These are phyloP conservation scores for Aspergillus tanneri DNA, from an alignment of 2,329 filamentous ascomycete species.

Conservation along the genomic window DNA sequence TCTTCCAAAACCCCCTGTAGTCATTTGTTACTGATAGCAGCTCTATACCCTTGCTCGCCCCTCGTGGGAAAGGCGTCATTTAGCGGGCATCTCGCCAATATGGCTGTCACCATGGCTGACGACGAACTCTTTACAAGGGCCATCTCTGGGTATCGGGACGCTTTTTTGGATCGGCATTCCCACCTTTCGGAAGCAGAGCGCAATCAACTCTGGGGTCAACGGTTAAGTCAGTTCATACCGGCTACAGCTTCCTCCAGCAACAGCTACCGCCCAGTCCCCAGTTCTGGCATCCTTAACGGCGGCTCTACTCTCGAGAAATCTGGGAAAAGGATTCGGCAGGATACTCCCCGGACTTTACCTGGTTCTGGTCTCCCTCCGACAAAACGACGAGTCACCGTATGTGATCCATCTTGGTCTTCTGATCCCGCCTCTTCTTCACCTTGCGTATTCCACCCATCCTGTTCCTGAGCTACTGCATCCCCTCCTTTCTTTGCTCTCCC, in stretches of 20 bases:
- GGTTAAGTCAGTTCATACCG: conserved; percentile 41
- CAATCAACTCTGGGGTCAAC: conserved; percentile 42
- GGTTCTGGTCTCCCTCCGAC: conserved; percentile 40
- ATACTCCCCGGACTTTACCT: conserved; percentile 41
- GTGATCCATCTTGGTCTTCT: conserved; percentile 44
- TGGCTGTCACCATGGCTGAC: conserved; percentile 38
- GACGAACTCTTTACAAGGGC: conserved; percentile 43
- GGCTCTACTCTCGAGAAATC: conserved; percentile 32
- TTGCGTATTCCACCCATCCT: conserved; percentile 26
- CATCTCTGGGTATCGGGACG: conserved; percentile 43
- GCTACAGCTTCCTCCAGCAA: conserved; percentile 20
- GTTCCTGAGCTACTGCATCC: conserved; percentile 22
- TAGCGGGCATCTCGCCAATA: conserved; percentile 26
- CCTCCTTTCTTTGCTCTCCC: conserved; percentile 23
- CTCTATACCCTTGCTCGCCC: conserved; percentile 13
- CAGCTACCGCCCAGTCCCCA: conserved; percentile 22
- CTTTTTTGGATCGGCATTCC: conserved; percentile 43
- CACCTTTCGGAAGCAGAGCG: conserved; percentile 43
- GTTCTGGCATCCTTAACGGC: conserved; percentile 20
- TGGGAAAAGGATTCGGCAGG: conserved; percentile 45
- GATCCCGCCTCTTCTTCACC: conserved; percentile 29
- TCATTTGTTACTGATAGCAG: conserved; percentile 35
- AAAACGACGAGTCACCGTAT: conserved; percentile 49
- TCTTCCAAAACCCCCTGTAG: conserved; percentile 2
- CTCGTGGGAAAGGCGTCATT: conserved; percentile 14